These are phyloP conservation scores for Moesziomyces sp. DNA, from an alignment of 1,284 basidiomycete species.

Conservation along the genomic window DNA sequence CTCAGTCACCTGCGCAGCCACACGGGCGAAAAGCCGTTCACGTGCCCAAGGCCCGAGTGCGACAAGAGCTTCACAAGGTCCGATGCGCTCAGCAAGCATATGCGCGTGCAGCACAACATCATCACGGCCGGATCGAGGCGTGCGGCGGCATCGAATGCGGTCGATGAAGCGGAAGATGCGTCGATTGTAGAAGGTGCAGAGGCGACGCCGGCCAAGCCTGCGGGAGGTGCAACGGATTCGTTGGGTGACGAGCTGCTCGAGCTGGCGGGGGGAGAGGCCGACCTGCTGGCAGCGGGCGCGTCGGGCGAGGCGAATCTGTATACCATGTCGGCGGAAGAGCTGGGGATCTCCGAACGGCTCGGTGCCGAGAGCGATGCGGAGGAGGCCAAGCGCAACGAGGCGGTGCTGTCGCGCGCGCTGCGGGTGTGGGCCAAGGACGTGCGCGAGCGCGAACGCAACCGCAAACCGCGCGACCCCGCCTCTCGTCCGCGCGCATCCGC, in stretches of 20 bases:
- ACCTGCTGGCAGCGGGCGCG: conserved; percentile 7
- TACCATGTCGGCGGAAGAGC: conserved; percentile 51
- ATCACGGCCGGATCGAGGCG: conserved; percentile 45
- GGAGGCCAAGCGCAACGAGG: conserved; percentile 25
- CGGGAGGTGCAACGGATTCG: conserved; percentile 15
- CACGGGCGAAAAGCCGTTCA: conserved; percentile 90
- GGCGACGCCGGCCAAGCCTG: conserved; percentile 13
- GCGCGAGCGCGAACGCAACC: conserved; percentile 35
- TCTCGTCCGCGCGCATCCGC: conserved; percentile 1
- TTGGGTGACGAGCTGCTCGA: conserved; percentile 56
- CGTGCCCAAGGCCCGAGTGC: conserved; percentile 86
- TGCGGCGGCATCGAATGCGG: conserved; percentile 21
- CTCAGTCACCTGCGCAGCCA: conserved; percentile 82
- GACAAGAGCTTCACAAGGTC: conserved; percentile 92
- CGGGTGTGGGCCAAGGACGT: conserved; percentile 40
- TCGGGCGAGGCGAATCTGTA: conserved; percentile 21
- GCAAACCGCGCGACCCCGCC: conserved; percentile 27
- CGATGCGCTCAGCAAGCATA: conserved; percentile 88
- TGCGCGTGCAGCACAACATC: conserved; percentile 81
- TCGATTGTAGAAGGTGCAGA: conserved; percentile 19
- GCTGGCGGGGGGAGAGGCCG: conserved; percentile 44
- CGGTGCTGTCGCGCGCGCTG: conserved; percentile 29
- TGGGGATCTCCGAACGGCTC: conserved; percentile 40
- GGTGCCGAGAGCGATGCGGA: conserved; percentile 30
- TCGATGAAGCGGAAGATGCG: conserved; percentile 36